phyloP scores from a whole-genome alignment of 192 early-diverging fungal species.

The Entomortierella chlamydospora region DNA sequence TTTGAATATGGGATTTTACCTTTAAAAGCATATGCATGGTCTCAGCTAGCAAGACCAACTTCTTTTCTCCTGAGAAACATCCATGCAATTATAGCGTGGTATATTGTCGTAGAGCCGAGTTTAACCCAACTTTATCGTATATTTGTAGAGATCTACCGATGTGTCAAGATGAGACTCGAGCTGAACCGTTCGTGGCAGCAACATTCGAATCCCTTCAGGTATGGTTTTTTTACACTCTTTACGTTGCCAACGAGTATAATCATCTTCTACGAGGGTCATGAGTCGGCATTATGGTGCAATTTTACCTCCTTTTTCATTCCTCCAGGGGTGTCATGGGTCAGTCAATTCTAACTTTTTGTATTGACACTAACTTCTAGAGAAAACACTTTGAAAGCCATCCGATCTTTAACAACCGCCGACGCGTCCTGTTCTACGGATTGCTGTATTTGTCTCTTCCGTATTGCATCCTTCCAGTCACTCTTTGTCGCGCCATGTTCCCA shows the following conservation, averaged over 20 bases:
- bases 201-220: slow-evolving; percentile 72
- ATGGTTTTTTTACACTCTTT: slow-evolving; percentile 31
- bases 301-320: neutral
- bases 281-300: slow-evolving; percentile 12
- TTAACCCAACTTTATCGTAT: no score
- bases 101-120: no score
- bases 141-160: slow-evolving; percentile 87
- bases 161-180: slow-evolving; percentile 89
- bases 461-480: slow-evolving; percentile 89
- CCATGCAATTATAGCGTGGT: no score
- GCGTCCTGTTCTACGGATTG: slow-evolving; percentile 69
- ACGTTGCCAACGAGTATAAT: neutral
- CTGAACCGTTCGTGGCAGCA: slow-evolving; percentile 78
- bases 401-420: slow-evolving; percentile 62
- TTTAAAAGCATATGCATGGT: no score
- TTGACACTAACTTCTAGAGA: slow-evolving; percentile 32
- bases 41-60: no score
- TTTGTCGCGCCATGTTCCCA: slow-evolving; percentile 95
- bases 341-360: neutral
- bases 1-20: no score
- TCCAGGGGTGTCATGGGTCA: slow-evolving; percentile 2
- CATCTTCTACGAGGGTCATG: slow-evolving; percentile 17
- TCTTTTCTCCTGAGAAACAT: no score
- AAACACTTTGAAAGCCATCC: slow-evolving; percentile 59
- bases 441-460: slow-evolving; percentile 91